phyloP scores from a whole-genome alignment of 257 asterid genomes.

The Lavandula angustifolia region DNA sequence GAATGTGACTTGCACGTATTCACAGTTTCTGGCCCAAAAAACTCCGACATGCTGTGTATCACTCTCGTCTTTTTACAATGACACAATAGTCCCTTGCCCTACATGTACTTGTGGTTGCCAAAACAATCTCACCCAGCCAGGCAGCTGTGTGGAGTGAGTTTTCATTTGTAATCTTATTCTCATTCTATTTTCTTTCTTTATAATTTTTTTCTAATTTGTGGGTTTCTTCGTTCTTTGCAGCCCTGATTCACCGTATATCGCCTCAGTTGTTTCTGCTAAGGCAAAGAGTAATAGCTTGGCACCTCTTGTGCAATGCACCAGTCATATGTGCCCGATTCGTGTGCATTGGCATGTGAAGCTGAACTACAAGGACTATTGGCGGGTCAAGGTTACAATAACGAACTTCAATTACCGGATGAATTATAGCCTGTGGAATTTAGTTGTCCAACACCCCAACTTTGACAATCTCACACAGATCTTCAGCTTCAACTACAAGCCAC shows the following conservation, averaged over 20 bases:
- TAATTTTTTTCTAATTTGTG: not conserved
- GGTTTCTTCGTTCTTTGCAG: conserved; percentile 40
- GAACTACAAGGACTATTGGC: conserved; percentile 85
- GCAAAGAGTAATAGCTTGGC: conserved; percentile 48
- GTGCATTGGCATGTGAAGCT: conserved; percentile 89
- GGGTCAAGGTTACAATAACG: conserved; percentile 77
- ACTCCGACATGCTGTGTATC: conserved; percentile 59
- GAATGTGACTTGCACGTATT: conserved; percentile 57
- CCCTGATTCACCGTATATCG: conserved; percentile 65
- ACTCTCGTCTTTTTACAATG: conserved; percentile 52
- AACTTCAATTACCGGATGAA: conserved; percentile 83
- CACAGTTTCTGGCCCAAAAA: conserved; percentile 55
- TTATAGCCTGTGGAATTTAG: conserved; percentile 79
- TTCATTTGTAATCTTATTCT: conserved; percentile 9
- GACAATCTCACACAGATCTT: conserved; percentile 78
- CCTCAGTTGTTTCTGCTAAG: conserved; percentile 67
- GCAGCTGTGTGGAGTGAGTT: conserved; percentile 55
- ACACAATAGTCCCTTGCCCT: conserved; percentile 58
- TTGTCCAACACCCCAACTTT: conserved; percentile 88
- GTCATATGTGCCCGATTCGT: conserved; percentile 87
- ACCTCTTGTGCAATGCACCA: conserved; percentile 83
- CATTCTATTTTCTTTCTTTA: not conserved
- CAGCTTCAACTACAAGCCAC: conserved; percentile 85
- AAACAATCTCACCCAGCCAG: conserved; percentile 48
- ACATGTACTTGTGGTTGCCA: conserved; percentile 56